Evolutionary conservation across 768 basidiomycete species (phyloP), one percentile per base, ranked within the genome.

Genomic region (Rhodosporidiobolus odoratus): DNA sequence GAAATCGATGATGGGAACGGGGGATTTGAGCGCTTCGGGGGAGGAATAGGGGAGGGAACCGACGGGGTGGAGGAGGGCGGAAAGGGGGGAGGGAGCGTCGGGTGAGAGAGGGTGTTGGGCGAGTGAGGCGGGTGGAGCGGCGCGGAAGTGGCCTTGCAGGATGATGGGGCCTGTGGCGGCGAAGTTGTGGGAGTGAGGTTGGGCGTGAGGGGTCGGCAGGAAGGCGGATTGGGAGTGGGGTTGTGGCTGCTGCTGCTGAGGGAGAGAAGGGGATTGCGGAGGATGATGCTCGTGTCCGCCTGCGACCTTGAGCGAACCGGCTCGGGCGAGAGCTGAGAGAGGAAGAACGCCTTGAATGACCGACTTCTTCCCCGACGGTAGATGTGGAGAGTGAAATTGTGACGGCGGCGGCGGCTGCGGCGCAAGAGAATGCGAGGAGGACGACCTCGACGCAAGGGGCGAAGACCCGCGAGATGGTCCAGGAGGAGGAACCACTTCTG

Each of bases 401-500:
- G 58, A 58, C 50, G 56, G 54, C 34, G 35, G 10, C 13, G 34
- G 35, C 16, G 12, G 43, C 43, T 43, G 43, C 43, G 12, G 13
- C 43, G 43, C 43, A 12, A 43, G 43, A 43, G 43, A 21, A 43
- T 12, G 43, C 43, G 43, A 12, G 21, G 43, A 12, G 43, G 43
- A 43, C n/a, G 48, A 50, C n/a, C n/a, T n/a, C n/a, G n/a, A n/a
- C n/a, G n/a, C n/a, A n/a, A n/a, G n/a, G n/a, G n/a, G n/a, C n/a
- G n/a, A n/a, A n/a, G n/a, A n/a, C n/a, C n/a, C n/a, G n/a, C 43
- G 43, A 37, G 62, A 23, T 23, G 58, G 45, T 25, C 45, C 45
- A 84, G 73, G 66, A 21, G 66, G 84, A 75, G 85, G 86, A 50
- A 91, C 86, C 66, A 82, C 82, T 76, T 84, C 83, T 27, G 90